These are phyloP conservation scores for Mesembryanthemum crystallinum DNA, from an alignment of 148 eudicot species.

Conservation along the genomic window DNA sequence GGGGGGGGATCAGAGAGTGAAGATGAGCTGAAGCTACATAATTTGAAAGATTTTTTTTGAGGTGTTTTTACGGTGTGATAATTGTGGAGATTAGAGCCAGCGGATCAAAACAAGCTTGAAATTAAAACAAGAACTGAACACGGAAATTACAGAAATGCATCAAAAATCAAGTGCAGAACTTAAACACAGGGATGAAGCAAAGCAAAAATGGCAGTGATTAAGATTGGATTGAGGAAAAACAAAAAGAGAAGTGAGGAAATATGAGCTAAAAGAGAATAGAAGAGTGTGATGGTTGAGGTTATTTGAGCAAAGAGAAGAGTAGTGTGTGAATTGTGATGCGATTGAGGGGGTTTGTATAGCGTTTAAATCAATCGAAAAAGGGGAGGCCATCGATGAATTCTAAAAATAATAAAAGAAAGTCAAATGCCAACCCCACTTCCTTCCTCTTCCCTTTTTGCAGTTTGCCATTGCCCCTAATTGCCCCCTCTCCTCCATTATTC, in stretches of 20 bases:
- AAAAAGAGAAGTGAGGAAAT: background rate
- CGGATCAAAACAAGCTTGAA: background rate
- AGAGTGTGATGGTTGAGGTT: background rate
- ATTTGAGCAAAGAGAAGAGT: background rate
- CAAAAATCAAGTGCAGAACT: background rate
- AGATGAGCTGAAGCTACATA: conserved; percentile 41
- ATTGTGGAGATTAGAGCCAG: conserved; percentile 33
- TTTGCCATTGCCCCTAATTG: background rate
- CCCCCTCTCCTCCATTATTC: background rate
- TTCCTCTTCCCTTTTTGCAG: background rate
- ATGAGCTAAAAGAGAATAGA: background rate
- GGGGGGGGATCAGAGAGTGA: conserved; percentile 6
- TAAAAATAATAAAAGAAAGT: conserved; percentile 5
- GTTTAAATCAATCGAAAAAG: conserved; percentile 19
- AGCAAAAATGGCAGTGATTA: too few relatives aligned
- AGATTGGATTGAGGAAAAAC: background rate
- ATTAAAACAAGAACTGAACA: background rate
- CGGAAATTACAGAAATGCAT: background rate
- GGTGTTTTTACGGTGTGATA: conserved; percentile 39
- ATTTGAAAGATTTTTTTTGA: conserved; percentile 43
- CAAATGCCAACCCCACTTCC: conserved; percentile 9
- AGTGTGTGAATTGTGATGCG: background rate
- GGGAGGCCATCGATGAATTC: background rate
- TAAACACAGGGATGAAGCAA: too few relatives aligned
- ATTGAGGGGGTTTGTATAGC: background rate